Evolutionary conservation across 768 basidiomycete species (phyloP).

Genomic region (Inosperma sp.): DNA sequence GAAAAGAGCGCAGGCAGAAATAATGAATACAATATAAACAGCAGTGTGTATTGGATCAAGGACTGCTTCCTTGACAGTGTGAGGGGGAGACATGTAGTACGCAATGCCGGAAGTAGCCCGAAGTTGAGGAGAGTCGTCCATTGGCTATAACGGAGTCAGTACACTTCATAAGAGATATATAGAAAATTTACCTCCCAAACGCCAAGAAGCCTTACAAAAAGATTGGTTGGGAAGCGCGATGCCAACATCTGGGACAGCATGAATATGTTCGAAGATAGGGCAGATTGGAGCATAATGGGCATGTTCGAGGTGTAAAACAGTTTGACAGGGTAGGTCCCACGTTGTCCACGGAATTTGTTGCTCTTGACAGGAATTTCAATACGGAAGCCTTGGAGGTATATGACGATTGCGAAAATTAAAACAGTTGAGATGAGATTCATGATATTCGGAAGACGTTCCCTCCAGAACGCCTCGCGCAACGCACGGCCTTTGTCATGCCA

Average conservation of each 20-base stretch:
- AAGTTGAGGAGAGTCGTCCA: slow-evolving; percentile 92
- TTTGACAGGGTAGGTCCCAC: slow-evolving; percentile 94
- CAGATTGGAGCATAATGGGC: slow-evolving; percentile 99
- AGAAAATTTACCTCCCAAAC: slow-evolving; percentile 86
- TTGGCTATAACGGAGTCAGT: slow-evolving; percentile 52
- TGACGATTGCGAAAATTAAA: slow-evolving; percentile 88
- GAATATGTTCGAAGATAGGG: slow-evolving; percentile 90
- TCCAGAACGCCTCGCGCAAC: slow-evolving; percentile 96
- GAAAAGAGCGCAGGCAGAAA: slow-evolving; percentile 92
- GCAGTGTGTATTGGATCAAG: slow-evolving; percentile 92
- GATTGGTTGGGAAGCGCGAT: slow-evolving; percentile 83
- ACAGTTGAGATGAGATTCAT: slow-evolving; percentile 96
- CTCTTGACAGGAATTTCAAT: slow-evolving; percentile 98
- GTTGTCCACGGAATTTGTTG: slow-evolving; percentile 93
- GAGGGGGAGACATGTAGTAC: slow-evolving; percentile 99
- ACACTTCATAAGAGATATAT: not conserved
- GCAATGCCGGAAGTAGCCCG: slow-evolving; percentile 85
- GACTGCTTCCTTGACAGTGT: slow-evolving; percentile 81
- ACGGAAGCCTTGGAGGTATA: slow-evolving; percentile 98
- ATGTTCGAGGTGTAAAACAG: slow-evolving; percentile 99
- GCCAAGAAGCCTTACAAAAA: slow-evolving; percentile 86
- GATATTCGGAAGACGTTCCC: slow-evolving; percentile 92
- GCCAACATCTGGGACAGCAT: slow-evolving; percentile 96
- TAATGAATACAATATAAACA: slow-evolving; percentile 88
- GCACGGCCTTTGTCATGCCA: slow-evolving; percentile 99